phyloP scores from a whole-genome alignment of 106 monocot species.

The Dioscorea alata region DNA sequence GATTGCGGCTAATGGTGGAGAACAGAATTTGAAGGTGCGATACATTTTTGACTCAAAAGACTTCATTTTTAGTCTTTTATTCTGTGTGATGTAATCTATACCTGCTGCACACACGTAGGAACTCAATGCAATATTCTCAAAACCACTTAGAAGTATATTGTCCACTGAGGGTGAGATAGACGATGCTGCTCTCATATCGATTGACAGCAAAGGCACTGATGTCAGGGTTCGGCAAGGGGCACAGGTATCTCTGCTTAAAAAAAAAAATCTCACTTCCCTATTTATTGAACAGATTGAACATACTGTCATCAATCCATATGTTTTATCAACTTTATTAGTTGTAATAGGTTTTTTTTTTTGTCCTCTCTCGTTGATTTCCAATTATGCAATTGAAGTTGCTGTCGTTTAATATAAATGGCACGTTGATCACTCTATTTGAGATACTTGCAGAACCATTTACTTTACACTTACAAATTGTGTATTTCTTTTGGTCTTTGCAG shows the following conservation, averaged over 20 bases:
- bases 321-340: too few relatives aligned
- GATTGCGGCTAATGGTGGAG: conserved; percentile 80
- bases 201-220: conserved; percentile 93
- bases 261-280: too few relatives aligned
- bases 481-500: conserved; percentile 27
- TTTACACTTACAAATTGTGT: too few relatives aligned
- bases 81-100: neutral
- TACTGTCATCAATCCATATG: too few relatives aligned
- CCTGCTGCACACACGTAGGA: conserved; percentile 35
- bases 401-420: too few relatives aligned
- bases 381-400: too few relatives aligned
- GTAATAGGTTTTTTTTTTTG: too few relatives aligned
- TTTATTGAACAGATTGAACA: too few relatives aligned
- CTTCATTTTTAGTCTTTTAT: neutral
- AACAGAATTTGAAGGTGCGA: conserved; percentile 72
- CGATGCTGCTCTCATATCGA: conserved; percentile 93
- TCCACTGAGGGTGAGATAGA: conserved; percentile 77
- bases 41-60: too few relatives aligned
- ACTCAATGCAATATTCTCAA: conserved; percentile 91
- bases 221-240: conserved; percentile 92
- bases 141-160: conserved; percentile 68
- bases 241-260: conserved; percentile 38
- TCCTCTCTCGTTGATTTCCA: too few relatives aligned
- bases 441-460: too few relatives aligned
- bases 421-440: too few relatives aligned